Evolutionary conservation across 1,139 yeast genomes (phyloP).

Genomic region (Magnusiomyces suaveolens): DNA sequence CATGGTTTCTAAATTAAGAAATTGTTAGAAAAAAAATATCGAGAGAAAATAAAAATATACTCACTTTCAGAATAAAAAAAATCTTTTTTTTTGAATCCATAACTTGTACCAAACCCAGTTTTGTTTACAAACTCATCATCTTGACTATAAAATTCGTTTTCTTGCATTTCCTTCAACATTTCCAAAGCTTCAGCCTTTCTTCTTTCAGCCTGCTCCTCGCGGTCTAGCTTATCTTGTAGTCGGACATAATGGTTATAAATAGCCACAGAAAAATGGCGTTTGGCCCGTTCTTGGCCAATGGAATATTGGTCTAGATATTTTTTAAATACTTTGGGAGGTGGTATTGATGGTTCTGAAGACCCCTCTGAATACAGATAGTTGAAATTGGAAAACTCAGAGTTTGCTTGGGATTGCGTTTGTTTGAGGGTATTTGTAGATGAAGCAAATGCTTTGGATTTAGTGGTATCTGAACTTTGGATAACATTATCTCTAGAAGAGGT

Average conservation of each 20-base stretch:
- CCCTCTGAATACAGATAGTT: not conserved
- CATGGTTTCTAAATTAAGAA: slow-evolving; percentile 3
- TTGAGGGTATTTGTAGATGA: not conserved
- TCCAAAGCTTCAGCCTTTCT: not conserved
- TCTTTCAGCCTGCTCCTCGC: slow-evolving; percentile 11
- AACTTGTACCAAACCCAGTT: not conserved
- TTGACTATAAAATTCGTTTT: slow-evolving; percentile 12
- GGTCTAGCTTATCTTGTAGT: slow-evolving; percentile 29
- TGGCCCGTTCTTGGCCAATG: slow-evolving; percentile 44
- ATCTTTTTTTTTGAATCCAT: not conserved
- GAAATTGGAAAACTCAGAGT: not conserved
- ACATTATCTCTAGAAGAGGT: too few species aligned
- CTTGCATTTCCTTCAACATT: not conserved
- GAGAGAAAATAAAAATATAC: not conserved
- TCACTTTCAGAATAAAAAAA: not conserved
- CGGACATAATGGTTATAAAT: slow-evolving; percentile 45
- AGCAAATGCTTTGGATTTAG: not conserved
- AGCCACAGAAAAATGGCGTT: slow-evolving; percentile 47
- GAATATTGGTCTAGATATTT: slow-evolving; percentile 40
- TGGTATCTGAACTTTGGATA: not conserved
- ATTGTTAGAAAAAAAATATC: not conserved
- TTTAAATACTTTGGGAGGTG: slow-evolving; percentile 40
- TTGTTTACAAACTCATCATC: slow-evolving; percentile 7
- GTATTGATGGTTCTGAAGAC: slow-evolving; percentile 22
- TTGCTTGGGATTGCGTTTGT: not conserved